Base-by-base conservation (phyloP, 305 asterid species). In the Lippia alba region DNA sequence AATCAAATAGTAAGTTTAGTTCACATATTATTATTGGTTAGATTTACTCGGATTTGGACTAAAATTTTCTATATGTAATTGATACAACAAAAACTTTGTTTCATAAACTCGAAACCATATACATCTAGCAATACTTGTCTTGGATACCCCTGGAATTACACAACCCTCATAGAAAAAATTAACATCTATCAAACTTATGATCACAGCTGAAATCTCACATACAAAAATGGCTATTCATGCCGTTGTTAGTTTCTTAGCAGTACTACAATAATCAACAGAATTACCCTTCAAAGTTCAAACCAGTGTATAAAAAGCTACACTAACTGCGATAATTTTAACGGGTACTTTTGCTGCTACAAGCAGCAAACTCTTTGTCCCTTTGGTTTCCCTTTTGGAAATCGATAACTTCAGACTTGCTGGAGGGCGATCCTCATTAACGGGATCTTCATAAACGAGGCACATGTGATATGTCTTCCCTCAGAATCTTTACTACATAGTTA, bases 401-500 rank as follows among this genome's bases (percentile, higher is more conserved):
- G n/a, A n/a, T n/a, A n/a, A 74, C 9, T 67, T 79, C 80, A 20
- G 78, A 14, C 50, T 53, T 36, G 39, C 8, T 24, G 30, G 77
- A 41, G 5, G 77, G 30, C 30, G 5, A 77, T 58, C 63, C 77
- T 74, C 40, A 34, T 4, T 39, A 41, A 56, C 0, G 87, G 90
- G 56, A 74, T 81, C 84, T 87, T 91, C 67, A 71, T 75, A 71
- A 89, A 91, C 0, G 93, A 87, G 50, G 95, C 82, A 62, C 90
- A 90, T 1, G 90, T 0, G 91, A 79, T 71, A 90, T 89, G 78
- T 87, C 91, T 79, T 94, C 99, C 79, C 97, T 83, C 24, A 94
- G 73, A 72, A 97, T 97, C 97, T 86, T 92, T 96, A 40, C 79
- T 77, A 86, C 97, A 94, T 20, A 94, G 78, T 1, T 91, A 90